phyloP scores from a whole-genome alignment of 169 alveolate species.

The Plasmodium yoelii region DNA sequence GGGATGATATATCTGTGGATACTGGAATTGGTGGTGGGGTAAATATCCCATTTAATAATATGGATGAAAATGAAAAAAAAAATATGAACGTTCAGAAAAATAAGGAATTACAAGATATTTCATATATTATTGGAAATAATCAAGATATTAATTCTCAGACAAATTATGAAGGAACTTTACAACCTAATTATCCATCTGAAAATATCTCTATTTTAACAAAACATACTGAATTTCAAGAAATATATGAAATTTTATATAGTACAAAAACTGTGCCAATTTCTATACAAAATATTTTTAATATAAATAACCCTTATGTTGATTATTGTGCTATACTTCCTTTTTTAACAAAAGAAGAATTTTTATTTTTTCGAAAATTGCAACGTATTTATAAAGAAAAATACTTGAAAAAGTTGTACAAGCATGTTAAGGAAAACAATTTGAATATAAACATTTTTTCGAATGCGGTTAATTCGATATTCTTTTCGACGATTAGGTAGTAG shows the following conservation, averaged over 20 bases:
- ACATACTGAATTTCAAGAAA: constrained; percentile 26
- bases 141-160: background rate
- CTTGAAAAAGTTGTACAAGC: constrained; percentile 24
- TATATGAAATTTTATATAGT: constrained; percentile 25
- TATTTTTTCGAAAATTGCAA: constrained; percentile 35
- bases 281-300: constrained; percentile 45
- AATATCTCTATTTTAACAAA: background rate
- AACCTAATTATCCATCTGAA: background rate
- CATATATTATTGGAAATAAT: background rate
- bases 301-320: constrained; percentile 81
- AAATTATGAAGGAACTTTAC: background rate
- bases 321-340: constrained; percentile 84
- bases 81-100: background rate
- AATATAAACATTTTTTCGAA: constrained; percentile 47
- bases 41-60: background rate
- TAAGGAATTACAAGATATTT: background rate
- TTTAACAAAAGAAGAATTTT: constrained; percentile 72
- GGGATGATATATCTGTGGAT: background rate
- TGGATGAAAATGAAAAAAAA: background rate
- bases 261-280: constrained; percentile 42
- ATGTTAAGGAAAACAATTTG: constrained; percentile 34
- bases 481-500: constrained; percentile 19
- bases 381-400: constrained; percentile 75
- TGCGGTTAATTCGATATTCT: constrained; percentile 57
- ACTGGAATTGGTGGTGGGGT: background rate